Evolutionary conservation across 495 filamentous ascomycete genomes (phyloP), one percentile per base, ranked within the genome.

Genomic region (Tirmania nivea): DNA sequence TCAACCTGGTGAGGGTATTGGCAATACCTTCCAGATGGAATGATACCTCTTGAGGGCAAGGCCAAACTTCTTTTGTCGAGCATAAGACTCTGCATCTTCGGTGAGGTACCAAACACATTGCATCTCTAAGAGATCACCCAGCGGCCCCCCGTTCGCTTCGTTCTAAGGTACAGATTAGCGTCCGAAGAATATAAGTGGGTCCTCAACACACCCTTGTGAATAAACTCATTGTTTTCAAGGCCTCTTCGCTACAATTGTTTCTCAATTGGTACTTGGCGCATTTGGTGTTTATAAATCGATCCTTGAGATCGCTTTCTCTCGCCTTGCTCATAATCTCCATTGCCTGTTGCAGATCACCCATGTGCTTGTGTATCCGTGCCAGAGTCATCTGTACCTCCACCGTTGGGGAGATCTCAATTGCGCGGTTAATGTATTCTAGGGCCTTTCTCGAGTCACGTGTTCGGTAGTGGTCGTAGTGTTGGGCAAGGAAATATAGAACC

Each of bases 231-330:
- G 85, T 92, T 31, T 80, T 74, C 34, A 95, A 69, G 0, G 78
- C 89, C 60, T 77, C 79, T 50, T 92, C 86, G 60, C 83, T 89
- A 60, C 93, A 77, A 63, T 94, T 75, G 67, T 95, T 94, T 51
- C 90, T 80, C 25, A 99, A 75, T 62, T 89, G 86, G 65, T 99
- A 99, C 66, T 99, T 96, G 34, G 92, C 87, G 19, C 86, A 81
- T 70, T 99, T 99, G 50, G 86, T 86, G 71, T 99, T 99, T 71
- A 96, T 96, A 65, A 94, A 90, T 21, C 90, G 83, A 64, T 99
- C 90, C 68, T 78, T 83, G 49, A 78, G 76, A 62, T 99, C 90
- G 54, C 95, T 70, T 35, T 74, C 70, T 34, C 90, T 76, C 7
- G 92, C 90, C 53, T 85, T 71, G 57, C 94, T 81, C 87, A 99